Base-by-base conservation (phyloP, 495 filamentous ascomycete genomes). In the Aspergillus indologenus region DNA sequence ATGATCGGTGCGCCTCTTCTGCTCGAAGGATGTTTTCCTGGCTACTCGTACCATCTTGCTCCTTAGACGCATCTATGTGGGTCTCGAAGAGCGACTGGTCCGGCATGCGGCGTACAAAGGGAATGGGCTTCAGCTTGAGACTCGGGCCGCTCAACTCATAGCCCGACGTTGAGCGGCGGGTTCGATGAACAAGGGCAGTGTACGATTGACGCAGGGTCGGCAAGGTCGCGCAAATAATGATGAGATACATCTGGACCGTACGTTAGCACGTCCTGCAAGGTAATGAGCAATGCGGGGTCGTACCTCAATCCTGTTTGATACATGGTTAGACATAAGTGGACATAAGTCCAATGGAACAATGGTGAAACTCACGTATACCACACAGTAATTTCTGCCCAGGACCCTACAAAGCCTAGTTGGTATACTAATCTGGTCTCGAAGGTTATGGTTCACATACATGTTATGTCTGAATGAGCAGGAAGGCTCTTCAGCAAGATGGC, bases 201-300 rank as follows among this genome's bases (percentile, higher is more conserved):
- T 61, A 61, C 3, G 53, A 51, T 23, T 53, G 53, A 5, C 45
- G 59, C 8, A 57, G 59, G 40, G 59, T 61, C 4, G 59, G 59
- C 3, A 61, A 19, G n/a, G 53, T 57, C 3, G 59, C 59, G 22
- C 59, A 61, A 40, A 61, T 53, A 18, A 61, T 61, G 21, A 61
- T 57, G 12, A 61, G 47, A 23, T 61, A 61, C 59, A 61, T 61
- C 53, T 61, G 26, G 1, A 26, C 11, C 8, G 20, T 31, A 22
- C 3, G 21, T 5, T 3, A 40, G 20, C n/a, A 14, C n/a, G n/a
- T n/a, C n/a, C n/a, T n/a, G n/a, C n/a, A n/a, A n/a, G n/a, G n/a
- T n/a, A n/a, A n/a, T n/a, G n/a, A n/a, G n/a, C n/a, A n/a, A n/a
- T n/a, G n/a, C n/a, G n/a, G n/a, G n/a, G n/a, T n/a, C n/a, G n/a